Evolutionary conservation across 371 early-diverging fungal genomes (phyloP).

Genomic region (Haplosporangium sp.): DNA sequence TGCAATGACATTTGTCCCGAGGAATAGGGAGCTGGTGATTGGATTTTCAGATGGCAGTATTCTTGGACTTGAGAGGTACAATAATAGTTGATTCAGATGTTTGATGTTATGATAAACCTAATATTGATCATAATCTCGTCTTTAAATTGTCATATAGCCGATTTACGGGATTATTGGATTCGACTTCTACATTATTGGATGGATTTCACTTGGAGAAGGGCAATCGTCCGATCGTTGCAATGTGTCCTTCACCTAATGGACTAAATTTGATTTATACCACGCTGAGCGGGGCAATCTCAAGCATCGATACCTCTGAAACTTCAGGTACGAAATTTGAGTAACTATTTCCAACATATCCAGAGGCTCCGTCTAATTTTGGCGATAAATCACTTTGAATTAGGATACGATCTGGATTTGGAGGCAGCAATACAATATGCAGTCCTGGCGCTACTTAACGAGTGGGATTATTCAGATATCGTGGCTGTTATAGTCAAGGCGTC

Average conservation of each 20-base stretch:
- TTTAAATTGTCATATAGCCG: slow-evolving; percentile 15
- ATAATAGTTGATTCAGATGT: too few relatives aligned
- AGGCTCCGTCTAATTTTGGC: not conserved
- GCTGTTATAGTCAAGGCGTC: slow-evolving; percentile 27
- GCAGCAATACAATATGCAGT: slow-evolving; percentile 27
- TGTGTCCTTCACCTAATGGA: slow-evolving; percentile 47
- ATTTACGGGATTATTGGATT: slow-evolving; percentile 25
- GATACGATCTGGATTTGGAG: slow-evolving; percentile 37
- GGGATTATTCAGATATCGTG: slow-evolving; percentile 51
- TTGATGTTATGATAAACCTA: too few relatives aligned
- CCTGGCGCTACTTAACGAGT: slow-evolving; percentile 40
- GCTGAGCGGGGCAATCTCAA: slow-evolving; percentile 29
- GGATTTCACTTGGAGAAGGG: slow-evolving; percentile 27
- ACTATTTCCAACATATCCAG: not conserved
- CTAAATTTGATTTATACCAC: slow-evolving; percentile 14
- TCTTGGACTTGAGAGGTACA: slow-evolving; percentile 45
- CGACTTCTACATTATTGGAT: slow-evolving; percentile 23
- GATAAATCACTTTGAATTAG: not conserved
- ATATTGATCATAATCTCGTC: not conserved
- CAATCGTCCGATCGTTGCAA: slow-evolving; percentile 15
- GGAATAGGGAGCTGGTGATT: slow-evolving; percentile 37
- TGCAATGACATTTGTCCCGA: slow-evolving; percentile 25
- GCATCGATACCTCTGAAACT: slow-evolving; percentile 18
- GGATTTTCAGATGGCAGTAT: slow-evolving; percentile 53
- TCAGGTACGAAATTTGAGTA: slow-evolving; percentile 12